Evolutionary conservation across 345 rosid species (phyloP).

Genomic region (Heritiera littoralis): DNA sequence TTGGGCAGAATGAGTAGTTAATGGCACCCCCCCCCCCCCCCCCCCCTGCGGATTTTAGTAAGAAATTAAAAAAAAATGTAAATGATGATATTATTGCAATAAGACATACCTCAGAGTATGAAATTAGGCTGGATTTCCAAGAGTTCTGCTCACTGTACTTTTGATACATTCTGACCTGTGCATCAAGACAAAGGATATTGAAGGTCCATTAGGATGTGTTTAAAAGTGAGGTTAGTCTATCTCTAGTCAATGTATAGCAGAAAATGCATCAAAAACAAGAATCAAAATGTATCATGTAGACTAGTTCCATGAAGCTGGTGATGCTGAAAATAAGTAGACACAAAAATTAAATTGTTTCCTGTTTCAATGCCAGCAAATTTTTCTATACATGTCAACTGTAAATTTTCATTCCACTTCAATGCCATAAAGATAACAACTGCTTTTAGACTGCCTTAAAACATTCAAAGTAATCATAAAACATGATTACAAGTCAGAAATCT

Average conservation of each 20-base stretch:
- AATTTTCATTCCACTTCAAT: not conserved
- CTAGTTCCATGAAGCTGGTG: constrained; percentile 7
- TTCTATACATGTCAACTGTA: constrained; percentile 1
- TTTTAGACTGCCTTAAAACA: constrained; percentile 4
- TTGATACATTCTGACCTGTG: constrained; percentile 86
- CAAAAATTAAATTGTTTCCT: not conserved
- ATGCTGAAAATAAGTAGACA: not conserved
- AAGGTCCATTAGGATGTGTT: constrained; percentile 23
- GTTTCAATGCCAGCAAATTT: constrained; percentile 13
- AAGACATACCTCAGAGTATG: constrained; percentile 72
- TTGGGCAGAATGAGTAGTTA: not conserved
- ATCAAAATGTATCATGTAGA: constrained; percentile 4
- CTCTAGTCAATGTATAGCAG: not conserved
- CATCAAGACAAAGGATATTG: constrained; percentile 19
- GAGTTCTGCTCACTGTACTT: constrained; percentile 82
- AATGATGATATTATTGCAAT: not conserved
- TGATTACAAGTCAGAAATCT: constrained; percentile 23
- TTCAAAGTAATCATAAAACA: constrained; percentile 17
- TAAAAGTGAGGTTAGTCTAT: constrained; percentile 3
- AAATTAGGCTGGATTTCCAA: constrained; percentile 63
- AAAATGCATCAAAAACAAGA: constrained; percentile 1
- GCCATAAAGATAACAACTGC: not conserved
- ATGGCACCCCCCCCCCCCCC: not conserved
- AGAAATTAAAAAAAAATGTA: not conserved
- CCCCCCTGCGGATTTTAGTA: not conserved